Evolutionary conservation across 2,329 filamentous ascomycete genomes (phyloP), one percentile per base, ranked within the genome.

Genomic region (Pyricularia sp.): DNA sequence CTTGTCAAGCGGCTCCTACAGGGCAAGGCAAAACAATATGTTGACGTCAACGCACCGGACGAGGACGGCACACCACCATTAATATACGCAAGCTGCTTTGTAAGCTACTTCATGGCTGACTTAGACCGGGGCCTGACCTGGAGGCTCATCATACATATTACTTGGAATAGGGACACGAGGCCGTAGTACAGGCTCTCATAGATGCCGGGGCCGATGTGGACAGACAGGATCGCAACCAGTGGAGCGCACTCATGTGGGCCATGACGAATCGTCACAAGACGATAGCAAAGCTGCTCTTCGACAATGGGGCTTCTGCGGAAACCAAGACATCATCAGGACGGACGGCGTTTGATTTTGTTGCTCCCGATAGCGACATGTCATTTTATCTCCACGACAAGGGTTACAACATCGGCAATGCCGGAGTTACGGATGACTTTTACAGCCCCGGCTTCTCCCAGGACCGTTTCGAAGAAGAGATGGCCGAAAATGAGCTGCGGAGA

Each of bases 161-260:
- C 58, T 17, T 10, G 28, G 55, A 28, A 63, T 72, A 93, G 90
- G 92, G 95, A 58, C 95, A 99, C 77, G 92, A 96, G 79, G 86
- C 90, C 65, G 94, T 97, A 4, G 95, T 98, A 28, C 86, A 90
- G 70, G 88, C 90, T 55, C 85, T 99, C 67, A 87, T 99, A 68
- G 87, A 93, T 70, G 92, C 93, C 11, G 94, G 94, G 28, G 94
- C 91, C 58, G 87, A 93, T 74, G 93, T 98, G 68, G 93, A 99
- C 80, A 90, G 90, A 74, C 94, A 98, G 79, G 95, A 99, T 77
- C 92, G 90, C 71, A 98, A 98, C 77, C 91, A 96, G 76, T 99
- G 95, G 95, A 98, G 92, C 75, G 92, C 95, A 17, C 84, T 99
- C 71, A 99, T 99, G 94, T 99, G 95, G 95, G 94, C 95, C 66